phyloP scores from a whole-genome alignment of 2,329 filamentous ascomycete species.

The Hymenoscyphus albidus region DNA sequence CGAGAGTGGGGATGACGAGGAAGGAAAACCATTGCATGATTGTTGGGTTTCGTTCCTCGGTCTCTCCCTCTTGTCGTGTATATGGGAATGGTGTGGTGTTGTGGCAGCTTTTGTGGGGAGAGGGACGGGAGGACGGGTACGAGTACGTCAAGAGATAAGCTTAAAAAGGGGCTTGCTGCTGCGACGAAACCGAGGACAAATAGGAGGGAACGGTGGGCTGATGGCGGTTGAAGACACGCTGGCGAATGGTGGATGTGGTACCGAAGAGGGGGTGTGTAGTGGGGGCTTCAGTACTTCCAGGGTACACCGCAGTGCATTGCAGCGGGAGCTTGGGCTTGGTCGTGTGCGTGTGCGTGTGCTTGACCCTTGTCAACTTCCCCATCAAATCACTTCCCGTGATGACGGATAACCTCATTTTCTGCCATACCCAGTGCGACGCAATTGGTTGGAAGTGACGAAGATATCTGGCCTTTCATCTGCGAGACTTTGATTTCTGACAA shows the following conservation, averaged over 20 bases:
- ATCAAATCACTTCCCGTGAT: not conserved
- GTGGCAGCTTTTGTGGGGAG: not conserved
- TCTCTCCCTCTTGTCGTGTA: too few relatives aligned
- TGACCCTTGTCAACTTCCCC: not conserved
- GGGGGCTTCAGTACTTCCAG: not conserved
- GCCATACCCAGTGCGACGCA: not conserved
- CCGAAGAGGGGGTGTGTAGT: not conserved
- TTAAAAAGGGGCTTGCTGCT: not conserved
- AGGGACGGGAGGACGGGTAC: not conserved
- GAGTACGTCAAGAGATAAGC: conserved; percentile 1
- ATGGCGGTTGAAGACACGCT: not conserved
- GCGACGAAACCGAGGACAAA: not conserved
- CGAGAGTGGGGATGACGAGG: conserved; percentile 37
- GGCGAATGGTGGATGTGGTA: too few relatives aligned
- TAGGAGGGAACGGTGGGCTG: not conserved
- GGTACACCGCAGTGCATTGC: not conserved
- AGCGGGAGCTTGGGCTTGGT: not conserved
- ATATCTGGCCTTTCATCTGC: conserved; percentile 6
- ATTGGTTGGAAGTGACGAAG: not conserved
- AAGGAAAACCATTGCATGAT: conserved; percentile 32
- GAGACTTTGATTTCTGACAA: not conserved
- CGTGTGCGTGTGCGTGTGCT: too few relatives aligned
- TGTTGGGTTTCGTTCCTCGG: not conserved
- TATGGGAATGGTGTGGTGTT: not conserved
- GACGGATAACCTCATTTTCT: not conserved